Conservation (phyloP, 2,329 filamentous ascomycete genomes). For the Nothophaeocryptopus gaeumannii region DNA sequence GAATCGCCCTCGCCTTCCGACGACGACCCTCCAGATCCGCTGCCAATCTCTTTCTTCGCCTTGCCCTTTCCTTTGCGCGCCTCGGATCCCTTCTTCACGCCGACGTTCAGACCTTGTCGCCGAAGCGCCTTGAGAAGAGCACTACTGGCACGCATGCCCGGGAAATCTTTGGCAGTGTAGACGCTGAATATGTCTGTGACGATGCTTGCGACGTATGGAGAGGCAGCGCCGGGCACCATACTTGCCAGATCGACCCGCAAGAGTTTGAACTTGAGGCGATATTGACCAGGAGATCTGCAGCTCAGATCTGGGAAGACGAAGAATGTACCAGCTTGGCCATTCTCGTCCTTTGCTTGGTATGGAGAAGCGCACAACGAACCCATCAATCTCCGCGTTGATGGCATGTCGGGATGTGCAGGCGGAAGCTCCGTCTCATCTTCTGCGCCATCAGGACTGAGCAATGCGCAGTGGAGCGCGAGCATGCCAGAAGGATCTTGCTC, state of each 20-base stretch:
- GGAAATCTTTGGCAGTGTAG: conserved; percentile 82
- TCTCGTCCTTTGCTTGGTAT: conserved; percentile 72
- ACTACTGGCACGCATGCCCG: conserved; percentile 77
- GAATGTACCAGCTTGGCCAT: conserved; percentile 72
- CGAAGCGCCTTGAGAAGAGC: conserved; percentile 70
- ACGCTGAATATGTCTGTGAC: conserved; percentile 73
- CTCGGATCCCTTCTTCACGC: conserved; percentile 82
- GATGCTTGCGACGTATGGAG: conserved; percentile 40
- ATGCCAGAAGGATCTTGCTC: conserved; percentile 63
- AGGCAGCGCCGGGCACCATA: conserved; percentile 52
- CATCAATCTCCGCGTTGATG: conserved; percentile 73
- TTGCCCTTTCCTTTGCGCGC: conserved; percentile 38
- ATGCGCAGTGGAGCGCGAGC: conserved; percentile 64
- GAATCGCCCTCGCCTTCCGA: conserved; percentile 17
- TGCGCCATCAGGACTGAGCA: conserved; percentile 67
- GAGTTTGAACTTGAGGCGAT: conserved; percentile 70
- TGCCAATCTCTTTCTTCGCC: conserved; percentile 26
- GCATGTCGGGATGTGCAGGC: conserved; percentile 51
- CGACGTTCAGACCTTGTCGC: conserved; percentile 77
- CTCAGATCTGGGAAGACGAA: conserved; percentile 83
- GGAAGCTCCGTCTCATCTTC: conserved; percentile 62
- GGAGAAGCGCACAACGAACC: conserved; percentile 74
- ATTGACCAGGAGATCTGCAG: conserved; percentile 73
- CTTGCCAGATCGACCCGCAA: conserved; percentile 65
- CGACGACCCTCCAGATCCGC: conserved; percentile 14